Conservation (phyloP, 1,284 basidiomycete species). For the Cryptococcus sp. region DNA sequence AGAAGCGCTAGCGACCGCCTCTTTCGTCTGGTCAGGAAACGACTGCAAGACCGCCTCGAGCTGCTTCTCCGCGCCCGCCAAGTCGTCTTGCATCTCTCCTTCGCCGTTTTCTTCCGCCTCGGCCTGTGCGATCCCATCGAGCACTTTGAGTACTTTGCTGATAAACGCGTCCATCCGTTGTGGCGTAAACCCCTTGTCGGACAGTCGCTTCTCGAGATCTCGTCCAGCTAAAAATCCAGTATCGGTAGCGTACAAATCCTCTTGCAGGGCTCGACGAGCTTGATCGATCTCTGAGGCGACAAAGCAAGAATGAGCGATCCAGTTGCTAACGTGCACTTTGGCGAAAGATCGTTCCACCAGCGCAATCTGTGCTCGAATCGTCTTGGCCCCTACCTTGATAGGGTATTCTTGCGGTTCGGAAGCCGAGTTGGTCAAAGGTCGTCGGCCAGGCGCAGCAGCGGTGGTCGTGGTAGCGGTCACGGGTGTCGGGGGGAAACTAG, state of each 20-base stretch:
- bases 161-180: slow-evolving; percentile 36
- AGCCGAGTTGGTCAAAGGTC: slow-evolving; percentile 28
- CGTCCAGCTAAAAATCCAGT: slow-evolving; percentile 28
- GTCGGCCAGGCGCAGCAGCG: slow-evolving; percentile 6
- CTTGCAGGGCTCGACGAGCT: slow-evolving; percentile 32
- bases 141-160: slow-evolving; percentile 39
- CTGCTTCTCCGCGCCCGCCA: slow-evolving; percentile 18
- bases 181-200: slow-evolving; percentile 23
- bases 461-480: slow-evolving; percentile 24
- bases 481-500: slow-evolving; percentile 19
- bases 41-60: slow-evolving; percentile 17
- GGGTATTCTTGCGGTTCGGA: slow-evolving; percentile 29
- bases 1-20: slow-evolving; percentile 29
- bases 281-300: slow-evolving; percentile 39
- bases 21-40: slow-evolving; percentile 35
- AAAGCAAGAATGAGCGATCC: slow-evolving; percentile 44
- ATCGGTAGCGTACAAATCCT: slow-evolving; percentile 37
- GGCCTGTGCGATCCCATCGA: slow-evolving; percentile 41
- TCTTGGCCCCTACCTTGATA: slow-evolving; percentile 28
- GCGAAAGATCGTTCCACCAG: slow-evolving; percentile 29
- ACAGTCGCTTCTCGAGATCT: slow-evolving; percentile 30
- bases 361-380: slow-evolving; percentile 27
- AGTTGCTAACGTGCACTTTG: slow-evolving; percentile 36
- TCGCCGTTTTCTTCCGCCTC: slow-evolving; percentile 24
- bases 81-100: slow-evolving; percentile 9